These are phyloP conservation scores for Pouteria campechiana DNA, from an alignment of 179 eudicot genomes.

Conservation along the genomic window DNA sequence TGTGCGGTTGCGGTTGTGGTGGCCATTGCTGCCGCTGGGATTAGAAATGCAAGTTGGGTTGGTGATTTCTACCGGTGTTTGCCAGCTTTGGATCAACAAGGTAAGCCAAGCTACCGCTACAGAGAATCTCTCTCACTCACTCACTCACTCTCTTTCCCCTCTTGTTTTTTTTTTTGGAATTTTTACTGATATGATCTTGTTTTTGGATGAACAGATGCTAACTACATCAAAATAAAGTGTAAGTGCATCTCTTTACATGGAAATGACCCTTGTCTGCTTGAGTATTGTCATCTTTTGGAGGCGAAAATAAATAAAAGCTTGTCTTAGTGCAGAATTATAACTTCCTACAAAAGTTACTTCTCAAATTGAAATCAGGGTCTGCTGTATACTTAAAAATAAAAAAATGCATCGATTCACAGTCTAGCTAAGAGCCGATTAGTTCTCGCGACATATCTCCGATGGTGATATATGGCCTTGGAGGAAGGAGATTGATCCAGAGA, in stretches of 20 bases:
- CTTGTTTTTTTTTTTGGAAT: neutral
- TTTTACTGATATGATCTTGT: neutral
- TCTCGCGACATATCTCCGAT: too few species aligned
- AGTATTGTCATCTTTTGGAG: too few species aligned
- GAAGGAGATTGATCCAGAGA: too few species aligned
- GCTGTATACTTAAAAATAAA: neutral
- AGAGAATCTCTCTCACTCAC: neutral
- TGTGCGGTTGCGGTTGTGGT: constrained; percentile 19
- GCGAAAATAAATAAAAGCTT: too few species aligned
- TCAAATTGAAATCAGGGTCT: too few species aligned
- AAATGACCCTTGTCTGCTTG: neutral
- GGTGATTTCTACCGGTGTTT: constrained; percentile 22
- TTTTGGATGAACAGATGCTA: constrained; percentile 16
- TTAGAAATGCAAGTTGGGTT: constrained; percentile 1
- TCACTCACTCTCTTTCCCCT: neutral
- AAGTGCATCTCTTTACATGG: neutral
- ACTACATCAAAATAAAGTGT: constrained; percentile 22
- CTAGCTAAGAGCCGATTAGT: too few species aligned
- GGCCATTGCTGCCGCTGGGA: constrained; percentile 12
- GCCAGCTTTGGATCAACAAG: constrained; percentile 9
- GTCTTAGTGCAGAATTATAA: too few species aligned
- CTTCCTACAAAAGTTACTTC: too few species aligned
- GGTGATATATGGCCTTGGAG: too few species aligned
- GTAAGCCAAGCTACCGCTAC: constrained; percentile 5
- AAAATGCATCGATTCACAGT: too few species aligned